A percentile compares a stretch with the other conserved stretches of the same genome.
These are phyloP conservation scores for Cordyceps cateniannulata DNA, from an alignment of 2,329 filamentous ascomycete species.

Conservation along the genomic window DNA sequence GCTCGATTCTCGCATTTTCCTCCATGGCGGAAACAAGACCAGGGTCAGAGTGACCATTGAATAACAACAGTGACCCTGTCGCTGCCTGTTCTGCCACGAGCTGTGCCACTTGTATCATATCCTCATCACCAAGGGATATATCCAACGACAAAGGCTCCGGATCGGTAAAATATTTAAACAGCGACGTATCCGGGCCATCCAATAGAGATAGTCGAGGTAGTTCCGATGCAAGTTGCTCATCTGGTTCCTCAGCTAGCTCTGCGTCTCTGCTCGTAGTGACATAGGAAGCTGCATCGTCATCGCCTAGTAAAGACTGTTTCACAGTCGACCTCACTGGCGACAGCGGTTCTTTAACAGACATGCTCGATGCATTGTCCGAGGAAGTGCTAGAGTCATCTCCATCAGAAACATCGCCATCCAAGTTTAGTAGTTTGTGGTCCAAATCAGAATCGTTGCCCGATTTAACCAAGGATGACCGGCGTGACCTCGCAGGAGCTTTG, in stretches of 20 bases:
- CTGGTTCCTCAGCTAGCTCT: slow-evolving; percentile 39
- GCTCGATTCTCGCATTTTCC: slow-evolving; percentile 31
- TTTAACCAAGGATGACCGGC: slow-evolving; percentile 7
- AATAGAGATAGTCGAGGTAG: slow-evolving; percentile 42
- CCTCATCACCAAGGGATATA: slow-evolving; percentile 45
- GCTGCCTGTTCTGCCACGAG: slow-evolving; percentile 65
- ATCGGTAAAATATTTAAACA: slow-evolving; percentile 52
- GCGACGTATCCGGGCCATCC: slow-evolving; percentile 42
- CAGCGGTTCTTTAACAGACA: slow-evolving; percentile 41
- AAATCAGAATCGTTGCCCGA: slow-evolving; percentile 1
- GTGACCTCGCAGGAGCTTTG: slow-evolving; percentile 23
- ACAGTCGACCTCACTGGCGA: slow-evolving; percentile 45
- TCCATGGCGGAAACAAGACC: slow-evolving; percentile 13
- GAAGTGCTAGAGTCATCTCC: slow-evolving; percentile 42
- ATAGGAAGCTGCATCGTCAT: slow-evolving; percentile 49
- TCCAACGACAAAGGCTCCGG: slow-evolving; percentile 47
- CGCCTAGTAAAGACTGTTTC: slow-evolving; percentile 29
- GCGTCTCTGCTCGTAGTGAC: slow-evolving; percentile 45
- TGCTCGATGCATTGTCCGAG: slow-evolving; percentile 52
- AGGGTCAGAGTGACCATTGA: slow-evolving; percentile 18
- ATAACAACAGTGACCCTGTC: slow-evolving; percentile 39
- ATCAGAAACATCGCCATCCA: slow-evolving; percentile 9
- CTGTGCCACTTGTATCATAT: slow-evolving; percentile 61
- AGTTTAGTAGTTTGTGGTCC: slow-evolving; percentile 1
- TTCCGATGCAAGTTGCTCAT: slow-evolving; percentile 42